Conservation (phyloP, 768 basidiomycete genomes). For the Pleurotus ostreatus region DNA sequence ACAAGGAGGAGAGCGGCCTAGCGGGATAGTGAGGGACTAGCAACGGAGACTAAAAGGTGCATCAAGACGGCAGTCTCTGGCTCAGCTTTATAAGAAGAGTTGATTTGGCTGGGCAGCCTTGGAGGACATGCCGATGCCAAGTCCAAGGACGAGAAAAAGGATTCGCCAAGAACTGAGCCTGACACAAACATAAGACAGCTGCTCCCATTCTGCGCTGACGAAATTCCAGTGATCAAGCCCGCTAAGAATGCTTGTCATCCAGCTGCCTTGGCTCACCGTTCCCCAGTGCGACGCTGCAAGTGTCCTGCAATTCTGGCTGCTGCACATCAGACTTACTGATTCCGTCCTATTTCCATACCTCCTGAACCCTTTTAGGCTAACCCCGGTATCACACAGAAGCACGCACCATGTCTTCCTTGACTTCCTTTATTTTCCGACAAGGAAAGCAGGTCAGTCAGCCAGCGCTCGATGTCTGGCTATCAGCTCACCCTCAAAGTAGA, state of each 20-base stretch:
- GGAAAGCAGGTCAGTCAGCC: slow-evolving; percentile 42
- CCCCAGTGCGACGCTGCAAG: not conserved
- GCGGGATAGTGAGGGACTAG: not conserved
- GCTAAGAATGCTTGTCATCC: slow-evolving; percentile 1
- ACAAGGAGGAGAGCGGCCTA: not conserved
- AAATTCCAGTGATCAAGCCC: not conserved
- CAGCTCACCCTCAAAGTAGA: slow-evolving; percentile 36
- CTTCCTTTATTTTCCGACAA: slow-evolving; percentile 27
- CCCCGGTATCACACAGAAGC: not conserved
- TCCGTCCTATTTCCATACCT: slow-evolving; percentile 5
- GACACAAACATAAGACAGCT: slow-evolving; percentile 8
- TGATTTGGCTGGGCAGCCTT: slow-evolving; percentile 8
- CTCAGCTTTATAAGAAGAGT: not conserved
- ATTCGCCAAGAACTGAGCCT: slow-evolving; percentile 4
- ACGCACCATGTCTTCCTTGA: slow-evolving; percentile 1
- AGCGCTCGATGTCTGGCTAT: not conserved
- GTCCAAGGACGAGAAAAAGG: slow-evolving; percentile 6
- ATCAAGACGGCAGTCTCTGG: slow-evolving; percentile 3
- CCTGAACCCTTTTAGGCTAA: not conserved
- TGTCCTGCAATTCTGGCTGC: not conserved
- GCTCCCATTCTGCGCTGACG: not conserved
- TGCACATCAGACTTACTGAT: not conserved
- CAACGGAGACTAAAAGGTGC: not conserved
- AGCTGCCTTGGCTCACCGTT: not conserved
- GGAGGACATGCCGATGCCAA: slow-evolving; percentile 8